phyloP scores from a whole-genome alignment of 2,329 filamentous ascomycete genomes.

The Rutstroemia sp. region DNA sequence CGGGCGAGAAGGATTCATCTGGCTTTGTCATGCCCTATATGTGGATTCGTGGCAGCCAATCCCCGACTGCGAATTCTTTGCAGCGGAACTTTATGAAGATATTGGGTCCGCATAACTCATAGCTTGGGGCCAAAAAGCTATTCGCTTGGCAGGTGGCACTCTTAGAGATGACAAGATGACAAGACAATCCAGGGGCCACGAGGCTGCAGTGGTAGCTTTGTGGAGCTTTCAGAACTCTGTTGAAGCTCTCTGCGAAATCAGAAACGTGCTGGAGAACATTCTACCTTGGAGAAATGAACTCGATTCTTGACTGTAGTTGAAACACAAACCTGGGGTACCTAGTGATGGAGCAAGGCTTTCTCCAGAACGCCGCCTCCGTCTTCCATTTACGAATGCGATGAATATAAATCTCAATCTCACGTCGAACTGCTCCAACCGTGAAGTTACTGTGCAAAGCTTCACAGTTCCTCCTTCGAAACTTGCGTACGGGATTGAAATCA shows the following conservation, averaged over 20 bases:
- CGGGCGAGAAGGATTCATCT: constrained; percentile 6
- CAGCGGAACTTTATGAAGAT: background rate
- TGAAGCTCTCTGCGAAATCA: background rate
- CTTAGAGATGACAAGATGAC: background rate
- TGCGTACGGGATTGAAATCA: background rate
- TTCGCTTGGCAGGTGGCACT: background rate
- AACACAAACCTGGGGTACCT: constrained; percentile 2
- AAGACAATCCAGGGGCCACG: background rate
- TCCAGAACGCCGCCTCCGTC: background rate
- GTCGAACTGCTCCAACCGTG: background rate
- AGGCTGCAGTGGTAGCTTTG: background rate
- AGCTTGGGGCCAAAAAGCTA: constrained; percentile 1
- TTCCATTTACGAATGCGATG: background rate
- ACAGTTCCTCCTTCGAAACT: background rate
- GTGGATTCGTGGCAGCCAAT: constrained; percentile 1
- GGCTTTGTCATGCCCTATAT: constrained; percentile 8
- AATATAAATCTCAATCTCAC: background rate
- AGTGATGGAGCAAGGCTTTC: constrained; percentile 2
- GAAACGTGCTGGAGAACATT: background rate
- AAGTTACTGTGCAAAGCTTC: background rate
- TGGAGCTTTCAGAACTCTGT: background rate
- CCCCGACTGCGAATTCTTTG: background rate
- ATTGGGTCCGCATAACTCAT: background rate
- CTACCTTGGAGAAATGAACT: background rate
- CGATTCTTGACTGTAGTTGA: background rate